phyloP scores from a whole-genome alignment of 2,329 filamentous ascomycete species.

The Fusarium tanahbumbuense region DNA sequence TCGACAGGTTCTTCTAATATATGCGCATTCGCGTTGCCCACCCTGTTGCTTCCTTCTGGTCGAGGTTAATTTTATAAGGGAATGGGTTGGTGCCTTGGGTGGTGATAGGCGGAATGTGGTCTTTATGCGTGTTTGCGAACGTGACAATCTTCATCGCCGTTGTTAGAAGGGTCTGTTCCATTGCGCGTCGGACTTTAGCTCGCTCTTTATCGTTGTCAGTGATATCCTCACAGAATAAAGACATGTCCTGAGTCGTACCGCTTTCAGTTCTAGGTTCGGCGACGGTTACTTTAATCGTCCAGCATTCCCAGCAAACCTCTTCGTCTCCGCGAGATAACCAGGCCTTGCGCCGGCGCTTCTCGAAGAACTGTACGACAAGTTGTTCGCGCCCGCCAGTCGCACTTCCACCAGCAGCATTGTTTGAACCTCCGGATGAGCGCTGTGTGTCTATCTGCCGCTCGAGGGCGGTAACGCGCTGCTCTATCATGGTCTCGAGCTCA shows the following conservation, averaged over 20 bases:
- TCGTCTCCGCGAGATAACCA: constrained; percentile 87
- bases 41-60: constrained; percentile 77
- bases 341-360: constrained; percentile 86
- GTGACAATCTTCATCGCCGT: constrained; percentile 91
- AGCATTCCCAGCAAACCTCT: constrained; percentile 96
- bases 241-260: constrained; percentile 65
- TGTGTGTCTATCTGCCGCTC: constrained; percentile 79
- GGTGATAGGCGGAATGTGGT: constrained; percentile 97
- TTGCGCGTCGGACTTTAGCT: constrained; percentile 87
- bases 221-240: background rate
- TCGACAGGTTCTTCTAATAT: constrained; percentile 59
- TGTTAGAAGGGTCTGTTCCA: constrained; percentile 89
- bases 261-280: constrained; percentile 89
- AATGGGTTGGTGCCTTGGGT: constrained; percentile 95
- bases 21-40: constrained; percentile 85
- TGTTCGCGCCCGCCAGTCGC: constrained; percentile 74
- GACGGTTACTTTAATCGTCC: constrained; percentile 94
- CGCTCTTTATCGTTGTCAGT: constrained; percentile 68
- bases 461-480: constrained; percentile 83
- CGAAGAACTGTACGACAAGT: constrained; percentile 91
- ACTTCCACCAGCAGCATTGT: constrained; percentile 15
- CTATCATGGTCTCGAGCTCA: constrained; percentile 92
- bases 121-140: constrained; percentile 88
- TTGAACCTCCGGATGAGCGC: constrained; percentile 53
- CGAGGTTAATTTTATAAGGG: constrained; percentile 91